A percentile compares a stretch with the other conserved stretches of the same genome.
phyloP scores from a whole-genome alignment of 2,329 filamentous ascomycete species.

The Trichoderma gracile region DNA sequence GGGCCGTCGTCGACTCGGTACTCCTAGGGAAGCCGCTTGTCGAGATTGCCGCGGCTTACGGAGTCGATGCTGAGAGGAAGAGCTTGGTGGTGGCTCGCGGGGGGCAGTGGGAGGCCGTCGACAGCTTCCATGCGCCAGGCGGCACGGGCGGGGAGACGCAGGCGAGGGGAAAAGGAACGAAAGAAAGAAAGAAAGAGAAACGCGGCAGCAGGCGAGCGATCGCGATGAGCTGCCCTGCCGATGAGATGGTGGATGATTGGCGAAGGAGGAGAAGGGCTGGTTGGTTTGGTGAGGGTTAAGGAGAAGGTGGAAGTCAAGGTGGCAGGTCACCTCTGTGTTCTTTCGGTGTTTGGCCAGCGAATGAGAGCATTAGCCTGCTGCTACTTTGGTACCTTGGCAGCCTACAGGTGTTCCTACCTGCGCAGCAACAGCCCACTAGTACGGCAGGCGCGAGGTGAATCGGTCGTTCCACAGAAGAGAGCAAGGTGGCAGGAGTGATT shows the following conservation, averaged over 20 bases:
- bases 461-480: neutral
- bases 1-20: conserved; percentile 27
- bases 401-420: neutral
- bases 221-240: conserved; percentile 33
- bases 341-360: conserved; percentile 27
- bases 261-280: conserved; percentile 26
- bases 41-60: conserved; percentile 33
- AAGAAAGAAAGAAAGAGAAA: conserved; percentile 17
- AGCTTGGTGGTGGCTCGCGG: conserved; percentile 28
- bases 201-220: conserved; percentile 27
- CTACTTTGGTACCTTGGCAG: neutral
- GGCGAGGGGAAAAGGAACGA: conserved; percentile 27
- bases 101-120: conserved; percentile 33
- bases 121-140: conserved; percentile 45
- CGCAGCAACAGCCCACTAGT: conserved; percentile 24
- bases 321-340: conserved; percentile 31
- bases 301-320: conserved; percentile 23
- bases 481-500: conserved; percentile 20
- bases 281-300: conserved; percentile 29
- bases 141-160: conserved; percentile 32
- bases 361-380: neutral
- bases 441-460: neutral
- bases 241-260: conserved; percentile 31
- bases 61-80: conserved; percentile 25
- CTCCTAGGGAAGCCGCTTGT: conserved; percentile 29